Base-by-base conservation (phyloP, 108 stramenopile species). In the Schizochytrium sp. region DNA sequence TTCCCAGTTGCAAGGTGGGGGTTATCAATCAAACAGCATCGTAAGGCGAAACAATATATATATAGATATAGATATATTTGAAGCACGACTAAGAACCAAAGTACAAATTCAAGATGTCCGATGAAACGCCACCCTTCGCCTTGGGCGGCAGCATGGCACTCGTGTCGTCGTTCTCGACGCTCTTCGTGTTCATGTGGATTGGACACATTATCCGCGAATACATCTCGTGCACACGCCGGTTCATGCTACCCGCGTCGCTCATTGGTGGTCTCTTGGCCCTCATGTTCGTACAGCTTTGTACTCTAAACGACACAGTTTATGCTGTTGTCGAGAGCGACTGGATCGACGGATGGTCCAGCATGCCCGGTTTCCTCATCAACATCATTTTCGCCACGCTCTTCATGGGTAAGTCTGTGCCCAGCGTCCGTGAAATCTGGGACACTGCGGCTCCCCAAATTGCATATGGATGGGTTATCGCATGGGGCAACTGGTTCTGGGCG, bases 321-420 rank as follows among this genome's bases (percentile, higher is more conserved):
- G 3, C 76, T 10, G 76, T 83, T 5, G 55, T 83, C 47, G 50
- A 83, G 28, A 49, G 53, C 76, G 76, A 83, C 3, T 83, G 19
- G 28, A 55, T 83, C n/a, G 45, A 47, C 28, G 28, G 28, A 17
- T 83, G 76, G 76, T 2, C 50, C 76, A 40, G 0, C 15, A 55
- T 83, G 53, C 76, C 76, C 38, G 76, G 76, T 12, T 83, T 83
- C 53, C 76, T 83, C 50, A 83, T 83, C 76, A 83, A 83, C 3
- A 55, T 83, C 28, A 40, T 83, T 5, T 83, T 83, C 47, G 76
- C 76, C 50, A 83, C 76, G 38, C 76, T 83, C 50, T 83, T 83
- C 76, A 83, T 83, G 76, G 76, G 76, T 3, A 55, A 49, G 47
- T n/a, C 50, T 13, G 53, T 83, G 47, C 76, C 76, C 50, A 55